A percentile compares a stretch with the other conserved stretches of the same genome.
These are phyloP conservation scores for Acacia acuminata DNA, from an alignment of 306 rosid genomes.

Conservation along the genomic window DNA sequence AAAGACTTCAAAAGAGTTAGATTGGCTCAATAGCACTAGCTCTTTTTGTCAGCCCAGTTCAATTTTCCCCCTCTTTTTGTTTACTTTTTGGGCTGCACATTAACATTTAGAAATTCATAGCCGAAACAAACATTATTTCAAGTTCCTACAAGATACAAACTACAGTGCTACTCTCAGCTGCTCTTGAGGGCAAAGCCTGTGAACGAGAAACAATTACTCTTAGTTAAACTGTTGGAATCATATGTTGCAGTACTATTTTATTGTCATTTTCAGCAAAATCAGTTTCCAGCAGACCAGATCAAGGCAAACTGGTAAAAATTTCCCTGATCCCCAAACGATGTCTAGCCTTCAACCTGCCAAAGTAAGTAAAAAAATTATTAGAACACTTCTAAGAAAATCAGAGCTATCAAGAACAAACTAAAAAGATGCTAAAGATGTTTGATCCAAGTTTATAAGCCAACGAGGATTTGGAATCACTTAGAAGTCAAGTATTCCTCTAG, in stretches of 20 bases:
- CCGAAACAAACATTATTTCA: neutral
- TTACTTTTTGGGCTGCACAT: neutral
- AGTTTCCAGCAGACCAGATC: neutral
- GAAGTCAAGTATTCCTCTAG: no score
- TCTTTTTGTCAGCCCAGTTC: neutral
- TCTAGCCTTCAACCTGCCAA: constrained; percentile 9
- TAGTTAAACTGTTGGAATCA: neutral
- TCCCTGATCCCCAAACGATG: neutral
- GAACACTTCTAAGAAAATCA: neutral
- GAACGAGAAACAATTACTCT: neutral
- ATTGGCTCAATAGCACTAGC: neutral
- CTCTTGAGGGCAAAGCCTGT: neutral
- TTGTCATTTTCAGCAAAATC: constrained; percentile 18
- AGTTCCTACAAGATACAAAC: neutral
- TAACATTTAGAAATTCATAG: neutral
- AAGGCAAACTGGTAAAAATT: neutral
- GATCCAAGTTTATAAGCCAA: neutral
- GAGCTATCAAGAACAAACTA: neutral
- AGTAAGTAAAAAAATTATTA: neutral
- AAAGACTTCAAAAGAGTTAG: neutral
- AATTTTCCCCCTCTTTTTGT: neutral
- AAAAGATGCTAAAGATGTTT: neutral
- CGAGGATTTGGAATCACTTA: neutral
- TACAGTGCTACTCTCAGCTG: neutral
- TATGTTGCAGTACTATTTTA: constrained; percentile 18